A percentile compares a stretch with the other conserved stretches of the same genome.
These are phyloP conservation scores for Polytrichum commune DNA, from an alignment of 225 moss, liverwort and hornwort species.

Conservation along the genomic window DNA sequence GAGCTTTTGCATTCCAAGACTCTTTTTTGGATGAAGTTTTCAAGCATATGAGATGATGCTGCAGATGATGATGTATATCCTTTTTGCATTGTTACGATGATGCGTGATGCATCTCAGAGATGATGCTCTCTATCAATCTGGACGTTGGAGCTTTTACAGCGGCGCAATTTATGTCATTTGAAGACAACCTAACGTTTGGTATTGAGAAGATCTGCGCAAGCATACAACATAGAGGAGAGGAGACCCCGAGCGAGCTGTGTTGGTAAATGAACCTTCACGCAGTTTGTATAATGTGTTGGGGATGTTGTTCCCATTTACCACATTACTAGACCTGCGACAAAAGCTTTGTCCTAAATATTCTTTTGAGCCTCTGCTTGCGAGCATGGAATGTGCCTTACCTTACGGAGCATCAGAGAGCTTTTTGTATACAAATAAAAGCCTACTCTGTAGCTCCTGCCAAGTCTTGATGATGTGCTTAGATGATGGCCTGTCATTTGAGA, in stretches of 20 bases:
- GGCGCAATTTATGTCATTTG: background rate
- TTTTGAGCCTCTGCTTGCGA: slow-evolving; percentile 17
- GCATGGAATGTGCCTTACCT: slow-evolving; percentile 1
- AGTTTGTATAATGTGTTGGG: slow-evolving; percentile 34
- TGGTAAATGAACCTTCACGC: slow-evolving; percentile 5
- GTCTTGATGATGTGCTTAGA: slow-evolving; percentile 5
- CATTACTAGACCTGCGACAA: slow-evolving; percentile 10
- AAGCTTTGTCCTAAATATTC: slow-evolving; percentile 15
- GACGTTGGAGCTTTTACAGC: slow-evolving; percentile 17
- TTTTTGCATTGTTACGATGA: slow-evolving; percentile 12
- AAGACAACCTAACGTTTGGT: slow-evolving; percentile 17
- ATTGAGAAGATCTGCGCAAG: slow-evolving; percentile 24
- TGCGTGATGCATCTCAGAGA: background rate
- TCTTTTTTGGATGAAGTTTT: background rate
- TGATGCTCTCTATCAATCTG: slow-evolving; percentile 15
- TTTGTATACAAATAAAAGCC: slow-evolving; percentile 10
- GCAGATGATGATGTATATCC: background rate
- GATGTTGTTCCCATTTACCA: slow-evolving; percentile 15
- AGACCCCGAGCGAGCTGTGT: slow-evolving; percentile 2
- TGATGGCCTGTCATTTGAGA: background rate
- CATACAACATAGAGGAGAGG: slow-evolving; percentile 1
- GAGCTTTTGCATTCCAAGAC: background rate
- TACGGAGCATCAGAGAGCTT: slow-evolving; percentile 9
- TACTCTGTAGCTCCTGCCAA: background rate
- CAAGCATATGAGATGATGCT: background rate